Base-by-base conservation (phyloP, 257 asterid genomes). In the Coffea canephora region DNA sequence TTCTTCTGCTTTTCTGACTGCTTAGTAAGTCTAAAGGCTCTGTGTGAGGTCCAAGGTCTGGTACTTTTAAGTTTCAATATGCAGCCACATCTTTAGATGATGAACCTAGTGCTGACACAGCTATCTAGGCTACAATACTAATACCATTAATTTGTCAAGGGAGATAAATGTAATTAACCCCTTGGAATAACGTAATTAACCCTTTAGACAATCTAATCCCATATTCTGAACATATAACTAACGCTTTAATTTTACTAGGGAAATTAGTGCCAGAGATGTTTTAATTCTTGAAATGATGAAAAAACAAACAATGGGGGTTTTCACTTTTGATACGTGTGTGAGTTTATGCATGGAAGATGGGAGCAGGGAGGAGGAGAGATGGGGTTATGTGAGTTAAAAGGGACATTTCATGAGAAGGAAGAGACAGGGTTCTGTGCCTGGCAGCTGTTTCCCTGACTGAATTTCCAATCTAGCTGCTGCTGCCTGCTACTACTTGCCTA, bases 381-480 rank as follows among this genome's bases (percentile, higher is more conserved):
- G 73, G 77, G 82, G 23, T 50, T 54, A 36, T 39, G 54, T 59
- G 69, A 71, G 64, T 39, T 81, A 83, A 85, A 85, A 87, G 88
- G 84, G 95, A 90, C 89, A 85, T 82, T 85, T 83, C 90, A 86
- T 81, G 73, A 71, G 87, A 80, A 82, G 87, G 90, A 71, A 87
- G 93, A 75, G 89, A 87, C 92, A 90, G 79, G 80, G 80, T 76
- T 89, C 77, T 78, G 86, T 77, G 86, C 52, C 49, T 80, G 83
- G 45, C 70, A 43, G 65, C 75, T 83, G 80, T 85, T 85, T 85
- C 68, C 76, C 70, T 74, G 57, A 59, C 82, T 80, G 69, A 74
- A 74, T 84, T 77, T 75, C 78, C 81, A 76, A 31, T 61, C 80
- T 79, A 36, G 21, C 48, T 50, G 46, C 69, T 50, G 46, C 69